Evolutionary conservation across 2,329 filamentous ascomycete species (phyloP), one percentile per base, ranked within the genome.

Genomic region (Mariannaea sp.): DNA sequence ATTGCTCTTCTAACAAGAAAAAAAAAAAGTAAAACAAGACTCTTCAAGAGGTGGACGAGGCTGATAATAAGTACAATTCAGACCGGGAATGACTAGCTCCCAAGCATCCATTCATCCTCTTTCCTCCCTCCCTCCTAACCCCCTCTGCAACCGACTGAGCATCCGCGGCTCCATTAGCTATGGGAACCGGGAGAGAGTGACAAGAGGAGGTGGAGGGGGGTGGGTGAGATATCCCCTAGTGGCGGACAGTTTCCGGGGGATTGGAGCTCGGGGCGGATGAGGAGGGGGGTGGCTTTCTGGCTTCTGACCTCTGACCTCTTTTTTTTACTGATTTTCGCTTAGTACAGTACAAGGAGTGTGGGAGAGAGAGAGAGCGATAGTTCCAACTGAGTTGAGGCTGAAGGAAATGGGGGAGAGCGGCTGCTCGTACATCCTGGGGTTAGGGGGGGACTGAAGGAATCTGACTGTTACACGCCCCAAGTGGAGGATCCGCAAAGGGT

Each of bases 11-110:
- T 8, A 24, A n/a, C n/a, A n/a, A n/a, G n/a, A n/a, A n/a, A n/a
- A n/a, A n/a, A n/a, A n/a, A 36, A 51, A 24, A 46, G 32, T n/a
- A 47, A 40, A 16, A 52, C 22, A 14, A 45, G 5, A 22, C 13
- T 10, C 19, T n/a, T n/a, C n/a, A n/a, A n/a, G 41, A 50, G 19
- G 50, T 48, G 62, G 58, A 52, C 26, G 52, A 57, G 51, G 50
- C 48, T 42, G 51, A 57, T 57, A 64, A 61, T 65, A 65, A 65
- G 63, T 65, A 65, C 55, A 40, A 52, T 24, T 35, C 32, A 41
- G 54, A 24, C 47, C 63, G 59, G 63, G 62, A 64, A 57, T 47
- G 40, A 27, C 44, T 50, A 45, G n/a, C 14, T 26, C 16, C 43
- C 27, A 46, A 17, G 29, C 40, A 40, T 42, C 43, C 46, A 41